Conservation (phyloP, 148 eudicot genomes). For the Agrostemma githago region DNA sequence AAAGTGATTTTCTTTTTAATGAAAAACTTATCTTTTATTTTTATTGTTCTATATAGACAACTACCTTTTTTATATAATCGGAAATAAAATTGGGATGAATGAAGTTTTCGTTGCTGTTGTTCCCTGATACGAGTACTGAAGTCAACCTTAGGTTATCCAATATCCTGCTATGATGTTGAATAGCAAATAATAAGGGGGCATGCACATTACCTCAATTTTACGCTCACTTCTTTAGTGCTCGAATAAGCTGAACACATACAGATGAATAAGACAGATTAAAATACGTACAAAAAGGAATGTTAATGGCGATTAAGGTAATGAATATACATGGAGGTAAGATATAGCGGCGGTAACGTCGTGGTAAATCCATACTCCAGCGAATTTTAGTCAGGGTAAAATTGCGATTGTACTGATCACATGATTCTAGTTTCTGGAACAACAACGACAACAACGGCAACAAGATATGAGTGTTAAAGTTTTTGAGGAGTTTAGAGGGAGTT, state of each 20-base stretch:
- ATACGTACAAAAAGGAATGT: neutral
- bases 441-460: constrained; percentile 8
- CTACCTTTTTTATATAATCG: too few relatives aligned
- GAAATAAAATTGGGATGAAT: too few relatives aligned
- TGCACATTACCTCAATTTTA: constrained; percentile 17
- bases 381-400: constrained; percentile 40
- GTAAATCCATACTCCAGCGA: constrained; percentile 34
- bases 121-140: too few relatives aligned
- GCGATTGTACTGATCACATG: constrained; percentile 51
- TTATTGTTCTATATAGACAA: too few relatives aligned
- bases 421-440: constrained; percentile 42
- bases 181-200: neutral
- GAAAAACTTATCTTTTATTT: too few relatives aligned
- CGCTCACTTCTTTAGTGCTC: constrained; percentile 14
- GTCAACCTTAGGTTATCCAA: too few relatives aligned
- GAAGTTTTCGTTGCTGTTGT: too few relatives aligned
- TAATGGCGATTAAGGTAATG: neutral
- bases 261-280: neutral
- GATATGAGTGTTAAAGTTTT: neutral
- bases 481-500: too few relatives aligned
- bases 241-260: constrained; percentile 20
- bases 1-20: too few relatives aligned
- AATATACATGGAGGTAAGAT: constrained; percentile 46
- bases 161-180: neutral
- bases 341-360: constrained; percentile 49